A percentile compares a stretch with the other conserved stretches of the same genome.
Evolutionary conservation across 2,329 filamentous ascomycete genomes (phyloP).

Genomic region (Paraphaeosphaeria minitans): DNA sequence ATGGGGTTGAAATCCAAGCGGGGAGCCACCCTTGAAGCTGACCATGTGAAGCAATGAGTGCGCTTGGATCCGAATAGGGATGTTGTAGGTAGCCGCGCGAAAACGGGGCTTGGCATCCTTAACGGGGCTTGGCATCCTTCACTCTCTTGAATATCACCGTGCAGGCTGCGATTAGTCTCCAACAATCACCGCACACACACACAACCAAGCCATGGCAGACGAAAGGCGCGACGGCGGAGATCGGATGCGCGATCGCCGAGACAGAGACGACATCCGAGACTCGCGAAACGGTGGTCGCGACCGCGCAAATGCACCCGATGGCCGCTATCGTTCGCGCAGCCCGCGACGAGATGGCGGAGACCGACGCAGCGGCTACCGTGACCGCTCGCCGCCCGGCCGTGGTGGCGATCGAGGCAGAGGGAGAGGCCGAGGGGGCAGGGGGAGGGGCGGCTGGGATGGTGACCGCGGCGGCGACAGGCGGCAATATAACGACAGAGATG

Average conservation of each 20-base stretch:
- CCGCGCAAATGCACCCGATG: constrained; percentile 29
- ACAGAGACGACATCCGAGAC: constrained; percentile 24
- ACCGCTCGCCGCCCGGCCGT: constrained; percentile 33
- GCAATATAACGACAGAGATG: constrained; percentile 12
- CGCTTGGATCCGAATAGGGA: background rate
- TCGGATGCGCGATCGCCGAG: constrained; percentile 24
- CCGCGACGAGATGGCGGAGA: constrained; percentile 38
- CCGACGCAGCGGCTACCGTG: constrained; percentile 35
- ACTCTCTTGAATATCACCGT: background rate
- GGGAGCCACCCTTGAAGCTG: too few species aligned
- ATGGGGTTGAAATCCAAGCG: too few species aligned
- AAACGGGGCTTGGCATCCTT: constrained; percentile 4
- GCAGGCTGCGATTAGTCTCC: background rate
- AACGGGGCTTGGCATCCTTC: constrained; percentile 1
- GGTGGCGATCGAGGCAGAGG: constrained; percentile 21
- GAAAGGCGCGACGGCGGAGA: constrained; percentile 20
- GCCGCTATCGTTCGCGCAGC: constrained; percentile 42
- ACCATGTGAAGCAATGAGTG: background rate
- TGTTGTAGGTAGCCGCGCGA: background rate
- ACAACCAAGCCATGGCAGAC: constrained; percentile 12
- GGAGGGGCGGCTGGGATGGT: constrained; percentile 19
- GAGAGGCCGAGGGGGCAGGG: constrained; percentile 9
- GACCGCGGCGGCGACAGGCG: constrained; percentile 14
- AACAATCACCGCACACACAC: background rate
- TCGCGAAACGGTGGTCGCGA: constrained; percentile 18